phyloP scores from a whole-genome alignment of 306 rosid species.

The Dryas octopetala region DNA sequence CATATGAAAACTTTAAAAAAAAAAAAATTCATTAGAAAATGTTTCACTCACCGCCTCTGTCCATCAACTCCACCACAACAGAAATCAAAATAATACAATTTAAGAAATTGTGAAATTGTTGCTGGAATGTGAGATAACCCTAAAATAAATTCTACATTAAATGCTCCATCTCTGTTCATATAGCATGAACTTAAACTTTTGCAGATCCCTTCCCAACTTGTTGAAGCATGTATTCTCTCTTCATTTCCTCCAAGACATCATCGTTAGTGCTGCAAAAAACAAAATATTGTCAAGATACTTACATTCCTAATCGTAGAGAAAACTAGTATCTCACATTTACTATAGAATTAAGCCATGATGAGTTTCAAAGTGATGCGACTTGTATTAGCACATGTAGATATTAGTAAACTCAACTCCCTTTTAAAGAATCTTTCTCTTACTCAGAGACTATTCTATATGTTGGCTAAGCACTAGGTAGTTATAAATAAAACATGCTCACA shows the following conservation, averaged over 20 bases:
- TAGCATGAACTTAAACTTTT: conserved; percentile 29
- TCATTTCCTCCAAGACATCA: conserved; percentile 76
- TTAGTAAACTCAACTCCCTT: no score
- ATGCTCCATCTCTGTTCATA: neutral
- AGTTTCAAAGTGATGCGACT: no score
- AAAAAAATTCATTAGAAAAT: neutral
- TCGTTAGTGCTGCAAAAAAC: conserved; percentile 64
- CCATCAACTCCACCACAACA: neutral
- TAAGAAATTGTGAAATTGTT: neutral
- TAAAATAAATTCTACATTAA: neutral
- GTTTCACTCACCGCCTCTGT: neutral
- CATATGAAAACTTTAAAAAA: neutral
- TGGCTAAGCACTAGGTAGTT: neutral
- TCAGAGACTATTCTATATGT: neutral
- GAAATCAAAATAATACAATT: neutral
- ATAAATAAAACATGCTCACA: neutral
- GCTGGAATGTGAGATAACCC: neutral
- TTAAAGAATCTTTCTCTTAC: neutral
- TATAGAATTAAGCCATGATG: no score
- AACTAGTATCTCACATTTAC: neutral
- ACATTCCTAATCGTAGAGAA: neutral
- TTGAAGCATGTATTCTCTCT: conserved; percentile 65
- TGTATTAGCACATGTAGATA: no score
- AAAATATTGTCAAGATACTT: neutral
- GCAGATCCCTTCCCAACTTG: conserved; percentile 42